Percentiles rank a stretch among this genome's conserved stretches.
Evolutionary conservation across 768 basidiomycete genomes (phyloP).

Genomic region (Mrakia blollopis): DNA sequence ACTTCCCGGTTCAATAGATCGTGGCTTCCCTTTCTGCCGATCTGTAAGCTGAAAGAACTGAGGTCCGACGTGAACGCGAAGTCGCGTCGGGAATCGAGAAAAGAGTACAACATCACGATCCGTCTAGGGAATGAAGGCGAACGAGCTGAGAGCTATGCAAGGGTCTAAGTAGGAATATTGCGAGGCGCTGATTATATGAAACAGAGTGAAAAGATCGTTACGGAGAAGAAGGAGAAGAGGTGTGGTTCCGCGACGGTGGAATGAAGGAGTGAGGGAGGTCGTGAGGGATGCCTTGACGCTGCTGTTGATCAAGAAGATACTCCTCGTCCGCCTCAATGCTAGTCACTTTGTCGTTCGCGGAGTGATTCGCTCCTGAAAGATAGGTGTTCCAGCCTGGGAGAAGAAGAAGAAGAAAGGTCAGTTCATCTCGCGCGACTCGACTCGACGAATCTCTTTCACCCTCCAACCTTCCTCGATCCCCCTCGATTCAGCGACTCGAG

Average conservation of each 20-base stretch:
- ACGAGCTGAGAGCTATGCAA: not conserved
- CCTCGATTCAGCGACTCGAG: too few species aligned
- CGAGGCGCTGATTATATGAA: not conserved
- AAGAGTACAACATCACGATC: not conserved
- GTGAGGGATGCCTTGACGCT: not conserved
- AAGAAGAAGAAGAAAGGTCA: not conserved
- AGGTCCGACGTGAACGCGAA: too few species aligned
- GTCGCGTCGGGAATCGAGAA: not conserved
- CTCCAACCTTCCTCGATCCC: too few species aligned
- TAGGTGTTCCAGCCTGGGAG: constrained; percentile 27
- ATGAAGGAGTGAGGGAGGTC: not conserved
- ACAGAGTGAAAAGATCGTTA: not conserved
- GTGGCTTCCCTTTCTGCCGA: too few species aligned
- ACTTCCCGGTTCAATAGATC: too few species aligned
- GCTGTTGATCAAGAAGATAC: not conserved
- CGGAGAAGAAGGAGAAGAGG: not conserved
- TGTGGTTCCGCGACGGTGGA: not conserved
- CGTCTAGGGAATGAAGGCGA: not conserved
- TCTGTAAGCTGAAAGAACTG: too few species aligned
- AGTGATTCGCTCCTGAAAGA: not conserved
- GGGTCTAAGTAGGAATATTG: not conserved
- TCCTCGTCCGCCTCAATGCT: not conserved
- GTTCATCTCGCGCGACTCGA: not conserved
- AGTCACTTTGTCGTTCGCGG: constrained; percentile 2
- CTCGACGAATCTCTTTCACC: too few species aligned